Conservation (phyloP, 2,329 filamentous ascomycete species). For the Aspergillus clavatus region DNA sequence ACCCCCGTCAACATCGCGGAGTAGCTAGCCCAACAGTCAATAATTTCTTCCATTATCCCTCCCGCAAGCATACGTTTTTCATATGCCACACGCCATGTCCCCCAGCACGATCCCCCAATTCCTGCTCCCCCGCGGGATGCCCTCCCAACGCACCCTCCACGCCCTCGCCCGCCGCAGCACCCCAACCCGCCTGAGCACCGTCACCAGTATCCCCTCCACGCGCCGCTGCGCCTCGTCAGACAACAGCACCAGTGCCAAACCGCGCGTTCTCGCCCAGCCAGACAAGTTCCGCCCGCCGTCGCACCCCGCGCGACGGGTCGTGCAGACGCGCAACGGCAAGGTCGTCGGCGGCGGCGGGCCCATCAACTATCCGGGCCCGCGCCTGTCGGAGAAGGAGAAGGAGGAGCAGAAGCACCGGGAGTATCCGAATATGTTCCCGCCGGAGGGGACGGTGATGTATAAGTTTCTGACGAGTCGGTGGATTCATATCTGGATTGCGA, state of each 20-base stretch:
- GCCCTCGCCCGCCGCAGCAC: constrained; percentile 20
- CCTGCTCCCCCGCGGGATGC: constrained; percentile 57
- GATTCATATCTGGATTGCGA: constrained; percentile 76
- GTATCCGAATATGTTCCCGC: constrained; percentile 87
- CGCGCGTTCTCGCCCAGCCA: constrained; percentile 76
- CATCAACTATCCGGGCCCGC: constrained; percentile 67
- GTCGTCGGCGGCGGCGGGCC: constrained; percentile 38
- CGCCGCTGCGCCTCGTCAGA: constrained; percentile 25
- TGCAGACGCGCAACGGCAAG: constrained; percentile 39
- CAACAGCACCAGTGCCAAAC: constrained; percentile 43
- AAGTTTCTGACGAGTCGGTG: constrained; percentile 74
- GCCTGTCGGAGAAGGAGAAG: constrained; percentile 61
- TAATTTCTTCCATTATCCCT: too few species aligned
- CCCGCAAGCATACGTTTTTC: not conserved
- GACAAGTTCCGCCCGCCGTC: constrained; percentile 88
- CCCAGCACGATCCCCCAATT: constrained; percentile 55
- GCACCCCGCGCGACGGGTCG: constrained; percentile 66
- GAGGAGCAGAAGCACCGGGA: constrained; percentile 62
- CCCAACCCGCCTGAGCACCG: constrained; percentile 1
- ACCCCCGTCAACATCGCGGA: too few species aligned
- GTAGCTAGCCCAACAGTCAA: too few species aligned
- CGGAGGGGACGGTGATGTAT: constrained; percentile 73
- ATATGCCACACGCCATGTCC: constrained; percentile 12
- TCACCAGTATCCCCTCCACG: constrained; percentile 11
- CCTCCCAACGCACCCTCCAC: constrained; percentile 27